phyloP scores from a whole-genome alignment of 192 early-diverging fungal species.

The Umbelopsis isabellina region DNA sequence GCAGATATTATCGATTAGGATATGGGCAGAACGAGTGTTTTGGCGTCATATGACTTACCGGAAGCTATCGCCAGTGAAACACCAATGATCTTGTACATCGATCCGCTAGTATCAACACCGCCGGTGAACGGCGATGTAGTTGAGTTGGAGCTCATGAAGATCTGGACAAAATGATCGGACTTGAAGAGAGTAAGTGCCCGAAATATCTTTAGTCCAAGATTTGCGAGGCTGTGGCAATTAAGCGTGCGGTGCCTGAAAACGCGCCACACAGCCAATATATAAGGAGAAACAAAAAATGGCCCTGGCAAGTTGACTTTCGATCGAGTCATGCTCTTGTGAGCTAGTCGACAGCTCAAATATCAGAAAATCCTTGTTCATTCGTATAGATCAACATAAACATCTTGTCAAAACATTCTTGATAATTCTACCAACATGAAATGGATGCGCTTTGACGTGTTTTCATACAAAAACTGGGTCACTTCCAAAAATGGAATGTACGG shows the following conservation, averaged over 20 bases:
- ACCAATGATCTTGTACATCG: slow-evolving; percentile 70
- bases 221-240: slow-evolving; percentile 10
- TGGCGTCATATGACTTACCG: slow-evolving; percentile 36
- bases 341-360: neutral
- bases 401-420: too few relatives aligned
- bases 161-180: neutral
- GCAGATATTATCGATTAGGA: slow-evolving; percentile 38
- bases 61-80: slow-evolving; percentile 77
- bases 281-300: too few relatives aligned
- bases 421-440: too few relatives aligned
- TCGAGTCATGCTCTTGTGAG: neutral
- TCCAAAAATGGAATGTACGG: slow-evolving; percentile 3
- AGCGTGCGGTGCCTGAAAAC: slow-evolving; percentile 10
- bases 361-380: neutral
- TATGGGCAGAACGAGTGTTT: slow-evolving; percentile 3
- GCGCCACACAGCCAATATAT: slow-evolving; percentile 1
- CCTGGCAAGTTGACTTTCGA: too few relatives aligned
- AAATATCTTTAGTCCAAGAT: neutral
- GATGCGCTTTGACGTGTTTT: too few relatives aligned
- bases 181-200: neutral
- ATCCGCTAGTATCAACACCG: slow-evolving; percentile 22
- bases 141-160: slow-evolving; percentile 29
- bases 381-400: neutral
- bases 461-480: neutral
- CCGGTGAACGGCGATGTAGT: slow-evolving; percentile 6